These are phyloP conservation scores for Ophiocytium majus DNA, from an alignment of 352 stramenopile species.

Conservation along the genomic window DNA sequence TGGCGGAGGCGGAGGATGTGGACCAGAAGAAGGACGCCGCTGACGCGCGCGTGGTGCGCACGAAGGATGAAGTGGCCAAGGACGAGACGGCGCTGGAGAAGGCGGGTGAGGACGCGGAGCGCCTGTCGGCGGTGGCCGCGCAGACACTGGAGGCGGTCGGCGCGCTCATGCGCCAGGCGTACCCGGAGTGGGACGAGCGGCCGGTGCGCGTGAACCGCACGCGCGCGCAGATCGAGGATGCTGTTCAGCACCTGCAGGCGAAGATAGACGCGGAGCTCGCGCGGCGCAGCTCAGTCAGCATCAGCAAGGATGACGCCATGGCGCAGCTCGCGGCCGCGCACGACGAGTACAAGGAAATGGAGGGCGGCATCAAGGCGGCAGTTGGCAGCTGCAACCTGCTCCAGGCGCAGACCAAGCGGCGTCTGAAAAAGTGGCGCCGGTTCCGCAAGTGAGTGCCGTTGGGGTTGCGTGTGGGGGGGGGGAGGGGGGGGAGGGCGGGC, in stretches of 20 bases:
- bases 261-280: neutral
- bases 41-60: neutral
- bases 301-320: neutral
- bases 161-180: neutral
- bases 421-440: neutral
- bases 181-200: neutral
- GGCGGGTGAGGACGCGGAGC: neutral
- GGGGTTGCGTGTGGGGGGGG: too few species aligned
- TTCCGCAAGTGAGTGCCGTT: neutral
- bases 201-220: neutral
- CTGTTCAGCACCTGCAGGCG: neutral
- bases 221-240: neutral
- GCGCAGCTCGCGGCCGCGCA: neutral
- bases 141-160: conserved; percentile 7
- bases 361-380: neutral
- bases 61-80: neutral
- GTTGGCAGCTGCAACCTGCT: neutral
- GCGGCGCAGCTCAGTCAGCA: neutral
- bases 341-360: neutral
- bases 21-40: conserved; percentile 5
- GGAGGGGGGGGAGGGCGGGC: too few species aligned
- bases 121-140: conserved; percentile 9
- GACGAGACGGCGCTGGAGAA: neutral
- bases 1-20: neutral
- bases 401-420: neutral